Percentiles rank a stretch among this genome's conserved stretches.
Evolutionary conservation across 2,329 filamentous ascomycete species (phyloP).

Genomic region (Trichoderma brevicompactum): DNA sequence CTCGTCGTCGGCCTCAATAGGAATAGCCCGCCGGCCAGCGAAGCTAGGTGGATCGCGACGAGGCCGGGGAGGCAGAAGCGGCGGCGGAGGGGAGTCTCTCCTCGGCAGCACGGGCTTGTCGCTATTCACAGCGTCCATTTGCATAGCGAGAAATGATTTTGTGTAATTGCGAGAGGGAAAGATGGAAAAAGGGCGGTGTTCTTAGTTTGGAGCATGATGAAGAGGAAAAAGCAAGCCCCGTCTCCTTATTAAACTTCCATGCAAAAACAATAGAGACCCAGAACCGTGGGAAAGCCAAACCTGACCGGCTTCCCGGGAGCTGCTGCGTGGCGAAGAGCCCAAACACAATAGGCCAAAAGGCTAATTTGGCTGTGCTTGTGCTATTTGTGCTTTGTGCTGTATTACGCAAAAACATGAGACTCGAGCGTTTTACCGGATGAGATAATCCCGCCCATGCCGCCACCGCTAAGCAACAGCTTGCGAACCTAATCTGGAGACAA

Average conservation of each 20-base stretch:
- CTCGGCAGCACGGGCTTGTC: neutral
- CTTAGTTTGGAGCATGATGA: too few relatives aligned
- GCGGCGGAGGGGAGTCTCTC: neutral
- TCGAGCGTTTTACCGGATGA: too few relatives aligned
- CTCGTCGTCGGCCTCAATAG: neutral
- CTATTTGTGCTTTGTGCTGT: too few relatives aligned
- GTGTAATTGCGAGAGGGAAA: neutral
- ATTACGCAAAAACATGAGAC: too few relatives aligned
- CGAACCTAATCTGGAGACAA: too few relatives aligned
- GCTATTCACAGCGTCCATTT: neutral
- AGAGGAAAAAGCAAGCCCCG: too few relatives aligned
- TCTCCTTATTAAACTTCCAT: neutral
- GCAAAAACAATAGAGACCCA: neutral
- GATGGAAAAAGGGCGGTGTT: neutral
- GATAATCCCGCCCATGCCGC: too few relatives aligned
- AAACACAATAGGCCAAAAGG: too few relatives aligned
- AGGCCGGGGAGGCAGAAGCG: neutral
- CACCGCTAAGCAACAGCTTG: too few relatives aligned
- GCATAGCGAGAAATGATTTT: neutral
- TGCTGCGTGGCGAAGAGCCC: too few relatives aligned
- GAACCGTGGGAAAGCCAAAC: neutral
- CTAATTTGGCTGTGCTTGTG: too few relatives aligned
- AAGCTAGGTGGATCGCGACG: neutral
- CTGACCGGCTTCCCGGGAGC: too few relatives aligned
- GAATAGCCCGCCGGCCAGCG: neutral